Evolutionary conservation across 805 yeast genomes (phyloP).

Genomic region (Metschnikowia kofuensis): DNA sequence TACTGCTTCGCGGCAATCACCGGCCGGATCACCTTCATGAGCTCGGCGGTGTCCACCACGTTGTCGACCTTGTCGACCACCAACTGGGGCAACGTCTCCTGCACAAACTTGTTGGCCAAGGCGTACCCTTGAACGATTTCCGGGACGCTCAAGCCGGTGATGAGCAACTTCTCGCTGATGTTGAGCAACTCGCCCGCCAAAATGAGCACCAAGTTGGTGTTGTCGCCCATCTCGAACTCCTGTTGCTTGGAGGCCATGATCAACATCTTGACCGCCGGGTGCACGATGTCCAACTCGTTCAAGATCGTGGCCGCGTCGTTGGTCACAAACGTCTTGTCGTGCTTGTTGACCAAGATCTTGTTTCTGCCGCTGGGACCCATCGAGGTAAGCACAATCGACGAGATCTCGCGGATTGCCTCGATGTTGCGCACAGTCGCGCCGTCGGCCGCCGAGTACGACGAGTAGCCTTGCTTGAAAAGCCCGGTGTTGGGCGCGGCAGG

Average conservation of each 20-base stretch:
- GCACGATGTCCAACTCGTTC: conserved; percentile 88
- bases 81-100: conserved; percentile 63
- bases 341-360: conserved; percentile 87
- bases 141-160: conserved; percentile 83
- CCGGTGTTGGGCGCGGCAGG: conserved; percentile 94
- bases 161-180: conserved; percentile 79
- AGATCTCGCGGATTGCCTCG: conserved; percentile 90
- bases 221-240: conserved; percentile 96
- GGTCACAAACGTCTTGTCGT: conserved; percentile 84
- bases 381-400: conserved; percentile 87
- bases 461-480: conserved; percentile 93
- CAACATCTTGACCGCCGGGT: conserved; percentile 93
- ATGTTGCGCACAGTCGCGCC: conserved; percentile 93
- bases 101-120: conserved; percentile 75
- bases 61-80: conserved; percentile 62
- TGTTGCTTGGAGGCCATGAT: conserved; percentile 98
- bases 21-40: conserved; percentile 73
- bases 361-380: conserved; percentile 98
- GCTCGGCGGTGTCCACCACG: conserved; percentile 50
- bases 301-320: conserved; percentile 98
- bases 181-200: conserved; percentile 90
- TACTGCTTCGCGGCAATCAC: conserved; percentile 92
- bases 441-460: conserved; percentile 80
- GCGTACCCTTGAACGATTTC: conserved; percentile 93
- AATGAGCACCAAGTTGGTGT: conserved; percentile 85